phyloP scores from a whole-genome alignment of 805 yeast species.

The Yarrowia sp. region DNA sequence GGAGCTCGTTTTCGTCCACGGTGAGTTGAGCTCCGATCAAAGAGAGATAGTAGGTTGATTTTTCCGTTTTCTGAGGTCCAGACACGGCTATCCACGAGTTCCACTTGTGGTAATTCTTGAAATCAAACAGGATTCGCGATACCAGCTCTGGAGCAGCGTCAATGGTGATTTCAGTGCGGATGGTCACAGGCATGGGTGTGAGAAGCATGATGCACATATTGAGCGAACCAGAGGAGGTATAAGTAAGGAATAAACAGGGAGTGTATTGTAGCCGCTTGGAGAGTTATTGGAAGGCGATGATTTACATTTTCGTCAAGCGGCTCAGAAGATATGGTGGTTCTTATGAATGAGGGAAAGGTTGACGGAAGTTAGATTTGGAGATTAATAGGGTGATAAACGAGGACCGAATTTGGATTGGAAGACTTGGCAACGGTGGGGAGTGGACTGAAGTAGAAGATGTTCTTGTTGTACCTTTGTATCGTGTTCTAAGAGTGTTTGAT shows the following conservation, averaged over 20 bases:
- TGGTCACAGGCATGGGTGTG: not conserved
- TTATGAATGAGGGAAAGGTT: not conserved
- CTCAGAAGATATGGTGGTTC: not conserved
- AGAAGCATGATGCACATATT: not conserved
- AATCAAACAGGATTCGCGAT: not conserved
- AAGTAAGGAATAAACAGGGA: not conserved
- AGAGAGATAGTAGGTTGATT: slow-evolving; percentile 7
- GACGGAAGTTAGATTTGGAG: not conserved
- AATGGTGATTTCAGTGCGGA: slow-evolving; percentile 3
- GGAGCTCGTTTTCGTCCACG: not conserved
- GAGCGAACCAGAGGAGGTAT: not conserved
- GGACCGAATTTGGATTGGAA: too few relatives aligned
- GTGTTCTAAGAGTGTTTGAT: too few relatives aligned
- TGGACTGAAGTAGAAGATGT: too few relatives aligned
- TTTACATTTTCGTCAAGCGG: not conserved
- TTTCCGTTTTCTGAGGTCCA: not conserved
- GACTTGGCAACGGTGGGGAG: too few relatives aligned
- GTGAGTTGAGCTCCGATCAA: not conserved
- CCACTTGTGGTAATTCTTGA: slow-evolving; percentile 1
- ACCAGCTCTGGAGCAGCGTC: slow-evolving; percentile 14
- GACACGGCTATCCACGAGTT: not conserved
- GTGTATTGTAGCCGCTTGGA: not conserved
- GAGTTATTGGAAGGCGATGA: not conserved
- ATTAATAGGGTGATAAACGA: too few relatives aligned
- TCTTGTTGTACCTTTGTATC: too few relatives aligned